Base-by-base conservation (phyloP, 169 alveolate species). In the Plasmodium gonderi region DNA sequence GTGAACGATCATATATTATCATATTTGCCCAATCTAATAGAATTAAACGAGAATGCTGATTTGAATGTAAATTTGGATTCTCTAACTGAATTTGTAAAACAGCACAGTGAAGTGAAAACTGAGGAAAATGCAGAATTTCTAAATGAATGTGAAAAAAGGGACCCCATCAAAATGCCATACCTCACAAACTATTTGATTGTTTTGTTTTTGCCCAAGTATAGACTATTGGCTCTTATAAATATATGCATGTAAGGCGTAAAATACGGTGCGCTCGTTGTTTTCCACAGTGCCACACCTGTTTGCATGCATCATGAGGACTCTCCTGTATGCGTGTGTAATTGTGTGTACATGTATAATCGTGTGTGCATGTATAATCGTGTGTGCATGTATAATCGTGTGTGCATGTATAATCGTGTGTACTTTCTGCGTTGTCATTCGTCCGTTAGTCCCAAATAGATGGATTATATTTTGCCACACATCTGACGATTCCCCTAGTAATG, bases 221-320 rank as follows among this genome's bases (percentile, higher is more conserved):
- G 92, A 42, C 78, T 82, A 8, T 40, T 82, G 82, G 92, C 92
- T 4, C 92, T 82, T 12, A 82, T 82, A 44, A 82, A 82, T 69
- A 82, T 82, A 60, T 82, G 92, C 92, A 82, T 68, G 92, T 82
- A 45, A 69, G 92, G 36, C 17, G 26, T n/a, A 9, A 8, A n/a
- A n/a, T n/a, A n/a, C n/a, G n/a, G n/a, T n/a, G n/a, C n/a, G n/a
- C n/a, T n/a, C n/a, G n/a, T n/a, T n/a, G 65, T 6, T 1, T 1
- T 60, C 14, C 38, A 20, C 72, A 5, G 3, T 1, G 6, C 3
- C 40, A n/a, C n/a, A n/a, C n/a, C n/a, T n/a, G n/a, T n/a, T n/a
- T n/a, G n/a, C n/a, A n/a, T n/a, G n/a, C n/a, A n/a, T n/a, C n/a
- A n/a, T n/a, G n/a, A n/a, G n/a, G n/a, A n/a, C n/a, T n/a, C n/a